A percentile compares a stretch with the other conserved stretches of the same genome.
phyloP scores from a whole-genome alignment of 1,139 yeast species.

The Candida buenavistaensis region DNA sequence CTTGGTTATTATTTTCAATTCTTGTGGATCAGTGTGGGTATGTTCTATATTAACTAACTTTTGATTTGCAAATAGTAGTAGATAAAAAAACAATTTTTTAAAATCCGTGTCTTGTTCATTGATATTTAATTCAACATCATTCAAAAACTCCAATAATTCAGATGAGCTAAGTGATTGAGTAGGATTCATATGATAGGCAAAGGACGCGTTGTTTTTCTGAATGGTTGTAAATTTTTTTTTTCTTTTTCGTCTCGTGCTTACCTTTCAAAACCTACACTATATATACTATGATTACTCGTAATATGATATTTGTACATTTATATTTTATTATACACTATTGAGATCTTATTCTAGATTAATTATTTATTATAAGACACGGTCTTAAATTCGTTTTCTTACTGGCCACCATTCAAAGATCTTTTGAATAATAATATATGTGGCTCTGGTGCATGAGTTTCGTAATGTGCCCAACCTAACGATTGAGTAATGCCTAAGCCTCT shows the following conservation, averaged over 20 bases:
- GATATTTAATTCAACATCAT: conserved; percentile 37
- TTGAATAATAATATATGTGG: conserved; percentile 94
- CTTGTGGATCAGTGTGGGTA: conserved; percentile 1
- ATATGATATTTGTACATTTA: neutral
- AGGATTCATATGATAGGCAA: conserved; percentile 12
- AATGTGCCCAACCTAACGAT: conserved; percentile 97
- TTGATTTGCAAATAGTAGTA: conserved; percentile 33
- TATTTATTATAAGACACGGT: neutral
- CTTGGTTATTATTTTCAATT: conserved; percentile 6
- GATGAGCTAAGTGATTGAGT: conserved; percentile 19
- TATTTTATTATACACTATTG: neutral
- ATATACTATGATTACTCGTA: neutral
- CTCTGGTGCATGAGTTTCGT: conserved; percentile 97
- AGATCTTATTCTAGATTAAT: no score
- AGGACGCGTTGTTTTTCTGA: neutral
- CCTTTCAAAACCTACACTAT: neutral
- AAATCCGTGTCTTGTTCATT: conserved; percentile 38
- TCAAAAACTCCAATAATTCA: conserved; percentile 34
- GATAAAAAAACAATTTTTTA: conserved; percentile 33
- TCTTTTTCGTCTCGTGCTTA: neutral
- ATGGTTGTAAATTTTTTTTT: conserved; percentile 1
- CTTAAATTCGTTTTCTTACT: conserved; percentile 6
- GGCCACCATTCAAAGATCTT: conserved; percentile 49
- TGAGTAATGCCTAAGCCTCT: conserved; percentile 97
- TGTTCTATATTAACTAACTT: conserved; percentile 15